These are phyloP conservation scores for Diplodia seriata DNA, from an alignment of 2,329 filamentous ascomycete genomes.

Conservation along the genomic window DNA sequence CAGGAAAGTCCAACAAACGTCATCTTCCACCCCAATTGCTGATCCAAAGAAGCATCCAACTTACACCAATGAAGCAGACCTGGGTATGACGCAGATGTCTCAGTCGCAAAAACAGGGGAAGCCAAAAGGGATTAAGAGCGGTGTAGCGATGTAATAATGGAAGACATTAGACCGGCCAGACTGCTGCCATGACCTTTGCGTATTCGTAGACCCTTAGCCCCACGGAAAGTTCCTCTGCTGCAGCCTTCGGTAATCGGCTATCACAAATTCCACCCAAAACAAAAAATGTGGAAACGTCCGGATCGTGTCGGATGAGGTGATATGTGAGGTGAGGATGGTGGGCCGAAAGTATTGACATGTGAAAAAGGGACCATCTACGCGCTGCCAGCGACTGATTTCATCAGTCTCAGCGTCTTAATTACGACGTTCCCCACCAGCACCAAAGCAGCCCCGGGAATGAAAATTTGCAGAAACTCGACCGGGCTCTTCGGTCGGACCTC, in stretches of 20 bases:
- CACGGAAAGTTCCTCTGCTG: neutral
- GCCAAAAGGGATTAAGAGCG: neutral
- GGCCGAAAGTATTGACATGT: conserved; percentile 8
- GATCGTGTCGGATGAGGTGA: conserved; percentile 15
- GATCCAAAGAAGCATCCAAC: conserved; percentile 12
- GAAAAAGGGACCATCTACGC: conserved; percentile 21
- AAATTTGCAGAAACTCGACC: conserved; percentile 54
- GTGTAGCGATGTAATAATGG: neutral
- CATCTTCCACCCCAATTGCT: conserved; percentile 14
- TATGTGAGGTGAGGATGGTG: conserved; percentile 8
- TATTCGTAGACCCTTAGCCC: neutral
- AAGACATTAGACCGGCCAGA: neutral
- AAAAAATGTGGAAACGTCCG: neutral
- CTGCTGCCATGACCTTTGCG: neutral
- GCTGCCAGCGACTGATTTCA: neutral
- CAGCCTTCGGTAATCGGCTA: neutral
- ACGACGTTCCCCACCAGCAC: conserved; percentile 28
- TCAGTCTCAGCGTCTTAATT: conserved; percentile 15
- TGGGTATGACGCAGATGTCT: conserved; percentile 21
- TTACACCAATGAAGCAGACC: conserved; percentile 24
- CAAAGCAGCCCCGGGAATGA: conserved; percentile 37
- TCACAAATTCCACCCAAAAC: neutral
- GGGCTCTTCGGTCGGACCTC: conserved; percentile 51
- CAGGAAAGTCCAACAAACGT: neutral
- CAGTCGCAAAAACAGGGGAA: conserved; percentile 20